Evolutionary conservation across 169 alveolate species (phyloP).

Genomic region (Plasmodium vinckei): DNA sequence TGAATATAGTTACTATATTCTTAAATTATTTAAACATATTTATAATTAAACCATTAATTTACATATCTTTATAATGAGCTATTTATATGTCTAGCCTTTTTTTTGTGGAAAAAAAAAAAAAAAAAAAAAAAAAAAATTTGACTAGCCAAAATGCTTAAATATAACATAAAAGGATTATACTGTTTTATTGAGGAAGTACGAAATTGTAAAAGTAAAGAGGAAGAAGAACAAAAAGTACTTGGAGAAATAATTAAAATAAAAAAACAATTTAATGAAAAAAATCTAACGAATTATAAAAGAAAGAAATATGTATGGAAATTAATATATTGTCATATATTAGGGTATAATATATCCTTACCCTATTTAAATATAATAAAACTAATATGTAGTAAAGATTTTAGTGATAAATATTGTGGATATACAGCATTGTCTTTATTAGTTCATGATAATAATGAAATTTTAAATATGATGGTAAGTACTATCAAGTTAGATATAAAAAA

Average conservation of each 20-base stretch:
- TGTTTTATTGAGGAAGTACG: slow-evolving; percentile 65
- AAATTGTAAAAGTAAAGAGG: slow-evolving; percentile 79
- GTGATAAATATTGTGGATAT: slow-evolving; percentile 96
- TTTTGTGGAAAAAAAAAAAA: too few relatives aligned
- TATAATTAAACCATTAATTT: too few relatives aligned
- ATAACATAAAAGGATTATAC: slow-evolving; percentile 49
- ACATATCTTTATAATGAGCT: too few relatives aligned
- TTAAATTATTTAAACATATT: too few relatives aligned
- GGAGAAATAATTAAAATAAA: slow-evolving; percentile 96
- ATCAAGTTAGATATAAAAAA: slow-evolving; percentile 78
- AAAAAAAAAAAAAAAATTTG: too few relatives aligned
- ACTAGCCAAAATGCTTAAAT: slow-evolving; percentile 47
- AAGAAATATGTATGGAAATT: slow-evolving; percentile 96
- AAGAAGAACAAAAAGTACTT: slow-evolving; percentile 91
- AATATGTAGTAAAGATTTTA: slow-evolving; percentile 91
- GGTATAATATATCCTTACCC: slow-evolving; percentile 96
- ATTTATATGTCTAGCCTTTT: too few relatives aligned
- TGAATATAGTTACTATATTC: too few relatives aligned
- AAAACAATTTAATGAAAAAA: slow-evolving; percentile 88
- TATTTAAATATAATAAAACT: slow-evolving; percentile 93
- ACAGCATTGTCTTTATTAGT: slow-evolving; percentile 93
- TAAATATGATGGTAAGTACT: slow-evolving; percentile 80
- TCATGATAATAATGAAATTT: slow-evolving; percentile 86
- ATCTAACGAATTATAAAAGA: slow-evolving; percentile 93
- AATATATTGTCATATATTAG: slow-evolving; percentile 94